Percentiles rank a stretch among this genome's conserved stretches.
phyloP scores from a whole-genome alignment of 192 early-diverging fungal species.

The Phycomyces blakesleeanus region DNA sequence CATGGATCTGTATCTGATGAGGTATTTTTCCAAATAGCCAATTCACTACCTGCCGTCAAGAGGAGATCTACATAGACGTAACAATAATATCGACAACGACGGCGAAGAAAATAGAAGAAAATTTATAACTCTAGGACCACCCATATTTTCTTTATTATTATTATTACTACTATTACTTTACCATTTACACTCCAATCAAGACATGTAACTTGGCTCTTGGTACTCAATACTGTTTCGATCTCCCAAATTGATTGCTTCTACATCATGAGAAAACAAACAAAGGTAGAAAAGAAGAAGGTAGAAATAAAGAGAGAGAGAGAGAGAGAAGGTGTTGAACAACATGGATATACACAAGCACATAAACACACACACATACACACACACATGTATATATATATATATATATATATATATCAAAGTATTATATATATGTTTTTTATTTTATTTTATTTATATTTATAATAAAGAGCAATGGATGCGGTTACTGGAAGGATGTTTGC shows the following conservation, averaged over 20 bases:
- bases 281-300: background rate
- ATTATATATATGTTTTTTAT: background rate
- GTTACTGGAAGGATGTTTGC: background rate
- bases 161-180: too few relatives aligned
- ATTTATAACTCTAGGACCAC: too few relatives aligned
- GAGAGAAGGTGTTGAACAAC: background rate
- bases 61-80: constrained; percentile 12
- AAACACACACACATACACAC: too few relatives aligned
- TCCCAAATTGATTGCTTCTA: constrained; percentile 11
- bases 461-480: too few relatives aligned
- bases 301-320: background rate
- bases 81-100: too few relatives aligned
- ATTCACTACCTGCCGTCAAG: constrained; percentile 18
- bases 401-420: too few relatives aligned
- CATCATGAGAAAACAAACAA: background rate
- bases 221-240: background rate
- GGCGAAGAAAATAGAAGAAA: too few relatives aligned
- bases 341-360: too few relatives aligned
- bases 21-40: constrained; percentile 11
- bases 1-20: background rate
- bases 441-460: constrained; percentile 17
- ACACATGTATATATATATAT: too few relatives aligned
- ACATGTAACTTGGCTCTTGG: constrained; percentile 3
- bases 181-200: constrained; percentile 23
- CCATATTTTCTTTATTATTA: background rate